Percentiles rank a stretch among this genome's conserved stretches.
Evolutionary conservation across 31 red algal genomes (phyloP).

Genomic region (Endocladia muricata): DNA sequence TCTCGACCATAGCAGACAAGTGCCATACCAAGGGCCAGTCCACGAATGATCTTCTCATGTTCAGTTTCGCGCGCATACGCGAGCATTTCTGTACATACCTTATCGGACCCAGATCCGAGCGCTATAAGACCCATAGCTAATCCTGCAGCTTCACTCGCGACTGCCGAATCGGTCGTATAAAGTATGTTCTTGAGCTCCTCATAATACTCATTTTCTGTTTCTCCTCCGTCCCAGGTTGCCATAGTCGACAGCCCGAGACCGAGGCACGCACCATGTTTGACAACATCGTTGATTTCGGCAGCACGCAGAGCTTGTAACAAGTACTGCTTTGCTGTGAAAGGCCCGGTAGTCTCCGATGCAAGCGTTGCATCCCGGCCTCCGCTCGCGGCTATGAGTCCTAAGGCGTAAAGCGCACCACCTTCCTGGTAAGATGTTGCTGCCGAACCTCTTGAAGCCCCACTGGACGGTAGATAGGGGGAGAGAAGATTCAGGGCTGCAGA

Average conservation of each 20-base stretch:
- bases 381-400: conserved; percentile 90
- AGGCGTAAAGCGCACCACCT: conserved; percentile 91
- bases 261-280: conserved; percentile 93
- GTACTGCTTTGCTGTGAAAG: conserved; percentile 61
- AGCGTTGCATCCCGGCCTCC: conserved; percentile 68
- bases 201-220: conserved; percentile 74
- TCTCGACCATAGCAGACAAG: conserved; percentile 82
- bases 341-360: conserved; percentile 3
- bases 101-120: conserved; percentile 70
- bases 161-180: conserved; percentile 71
- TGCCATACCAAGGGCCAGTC: conserved; percentile 81
- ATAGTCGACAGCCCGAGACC: conserved; percentile 85
- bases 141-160: conserved; percentile 88
- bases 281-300: conserved; percentile 74
- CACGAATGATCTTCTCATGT: conserved; percentile 93
- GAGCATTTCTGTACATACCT: conserved; percentile 84
- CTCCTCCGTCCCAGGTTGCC: conserved; percentile 78
- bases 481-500: conserved; percentile 79
- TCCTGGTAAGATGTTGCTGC: conserved; percentile 56
- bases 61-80: conserved; percentile 86
- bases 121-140: conserved; percentile 84
- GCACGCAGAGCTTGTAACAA: conserved; percentile 72
- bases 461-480: conserved; percentile 84
- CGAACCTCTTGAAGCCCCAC: conserved; percentile 26
- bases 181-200: conserved; percentile 90